These are phyloP conservation scores for Spinellus fusiger DNA, from an alignment of 192 early-diverging fungal species.

Conservation along the genomic window DNA sequence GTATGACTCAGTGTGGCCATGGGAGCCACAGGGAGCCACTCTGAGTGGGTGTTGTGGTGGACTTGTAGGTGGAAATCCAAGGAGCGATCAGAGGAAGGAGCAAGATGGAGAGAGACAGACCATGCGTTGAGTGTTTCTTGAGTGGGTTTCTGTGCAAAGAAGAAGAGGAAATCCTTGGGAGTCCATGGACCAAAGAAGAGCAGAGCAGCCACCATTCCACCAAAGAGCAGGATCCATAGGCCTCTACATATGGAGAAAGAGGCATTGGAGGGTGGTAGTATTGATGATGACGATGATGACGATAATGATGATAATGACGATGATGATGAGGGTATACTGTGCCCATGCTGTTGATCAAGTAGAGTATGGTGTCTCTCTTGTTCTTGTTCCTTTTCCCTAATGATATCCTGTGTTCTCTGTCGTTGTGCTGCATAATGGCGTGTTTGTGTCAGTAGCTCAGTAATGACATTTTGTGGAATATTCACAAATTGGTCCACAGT, in stretches of 20 bases:
- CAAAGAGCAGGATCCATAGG: too few relatives aligned
- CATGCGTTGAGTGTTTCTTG: background rate
- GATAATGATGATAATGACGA: background rate
- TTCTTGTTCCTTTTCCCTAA: background rate
- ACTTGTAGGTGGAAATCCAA: background rate
- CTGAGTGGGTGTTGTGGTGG: background rate
- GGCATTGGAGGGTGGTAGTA: too few relatives aligned
- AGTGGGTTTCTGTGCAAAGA: too few relatives aligned
- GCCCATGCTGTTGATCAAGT: background rate
- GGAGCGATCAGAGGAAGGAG: background rate
- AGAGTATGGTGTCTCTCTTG: background rate
- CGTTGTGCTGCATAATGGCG: constrained; percentile 3
- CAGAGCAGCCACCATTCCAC: too few relatives aligned
- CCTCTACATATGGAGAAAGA: too few relatives aligned
- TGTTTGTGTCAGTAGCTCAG: constrained; percentile 11
- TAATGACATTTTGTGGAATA: constrained; percentile 7
- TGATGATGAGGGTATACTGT: too few relatives aligned
- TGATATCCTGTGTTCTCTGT: constrained; percentile 5
- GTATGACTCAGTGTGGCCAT: background rate
- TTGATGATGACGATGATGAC: background rate
- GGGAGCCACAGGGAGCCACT: background rate
- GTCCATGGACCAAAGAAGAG: too few relatives aligned
- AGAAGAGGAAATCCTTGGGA: background rate
- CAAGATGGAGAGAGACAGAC: background rate
- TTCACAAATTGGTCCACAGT: constrained; percentile 9